phyloP scores from a whole-genome alignment of 495 filamentous ascomycete genomes.

The Penicillium bialowiezense region DNA sequence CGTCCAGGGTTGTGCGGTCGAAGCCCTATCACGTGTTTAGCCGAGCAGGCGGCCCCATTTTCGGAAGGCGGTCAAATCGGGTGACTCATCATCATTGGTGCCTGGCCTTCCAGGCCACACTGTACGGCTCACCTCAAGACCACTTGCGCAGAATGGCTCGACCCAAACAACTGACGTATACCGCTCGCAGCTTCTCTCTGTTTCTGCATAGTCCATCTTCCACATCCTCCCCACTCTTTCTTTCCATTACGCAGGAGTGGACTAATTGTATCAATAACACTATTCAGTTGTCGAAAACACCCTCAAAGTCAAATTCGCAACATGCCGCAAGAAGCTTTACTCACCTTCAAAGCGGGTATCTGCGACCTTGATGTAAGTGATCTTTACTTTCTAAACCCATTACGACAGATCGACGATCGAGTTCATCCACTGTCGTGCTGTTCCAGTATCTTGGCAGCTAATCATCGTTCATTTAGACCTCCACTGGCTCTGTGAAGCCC shows the following conservation, averaged over 20 bases:
- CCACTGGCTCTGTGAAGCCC: slow-evolving; percentile 62
- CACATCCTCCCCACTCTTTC: slow-evolving; percentile 1
- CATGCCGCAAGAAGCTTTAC: slow-evolving; percentile 81
- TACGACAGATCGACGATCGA: not conserved
- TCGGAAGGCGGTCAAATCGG: slow-evolving; percentile 6
- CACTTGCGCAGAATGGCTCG: slow-evolving; percentile 24
- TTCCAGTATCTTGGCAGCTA: not conserved
- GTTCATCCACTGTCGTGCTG: not conserved
- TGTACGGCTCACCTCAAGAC: slow-evolving; percentile 17
- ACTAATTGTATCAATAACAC: slow-evolving; percentile 1
- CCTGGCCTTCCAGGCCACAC: slow-evolving; percentile 8
- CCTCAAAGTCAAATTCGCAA: slow-evolving; percentile 10
- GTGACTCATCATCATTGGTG: not conserved
- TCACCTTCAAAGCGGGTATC: slow-evolving; percentile 95
- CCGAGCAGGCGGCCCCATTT: slow-evolving; percentile 4
- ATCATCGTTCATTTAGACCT: slow-evolving; percentile 43
- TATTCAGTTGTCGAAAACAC: not conserved
- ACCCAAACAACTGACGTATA: slow-evolving; percentile 41
- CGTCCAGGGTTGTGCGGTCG: slow-evolving; percentile 7
- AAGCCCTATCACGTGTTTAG: slow-evolving; percentile 26
- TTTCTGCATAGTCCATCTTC: slow-evolving; percentile 10
- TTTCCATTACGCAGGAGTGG: slow-evolving; percentile 11
- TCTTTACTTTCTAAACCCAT: not conserved
- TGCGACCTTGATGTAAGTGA: slow-evolving; percentile 79
- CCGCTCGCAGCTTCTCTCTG: slow-evolving; percentile 21